phyloP scores from a whole-genome alignment of 2,329 filamentous ascomycete genomes.

The Plectosphaerella plurivora region DNA sequence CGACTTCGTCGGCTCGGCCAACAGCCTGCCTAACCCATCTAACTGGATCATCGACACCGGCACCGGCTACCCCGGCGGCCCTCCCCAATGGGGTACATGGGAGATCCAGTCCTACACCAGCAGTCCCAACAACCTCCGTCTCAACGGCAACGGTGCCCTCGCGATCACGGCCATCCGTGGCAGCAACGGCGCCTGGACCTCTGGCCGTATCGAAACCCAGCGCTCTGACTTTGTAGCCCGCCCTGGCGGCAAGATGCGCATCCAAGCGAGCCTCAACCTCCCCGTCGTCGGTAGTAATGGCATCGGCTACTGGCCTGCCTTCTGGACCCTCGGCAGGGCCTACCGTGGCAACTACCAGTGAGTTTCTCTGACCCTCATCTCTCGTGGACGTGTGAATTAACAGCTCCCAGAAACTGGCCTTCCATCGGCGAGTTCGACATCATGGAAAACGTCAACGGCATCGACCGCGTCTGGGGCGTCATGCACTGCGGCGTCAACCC shows the following conservation, averaged over 20 bases:
- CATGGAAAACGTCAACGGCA: slow-evolving; percentile 37
- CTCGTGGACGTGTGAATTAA: too few species aligned
- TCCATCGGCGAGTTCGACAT: slow-evolving; percentile 39
- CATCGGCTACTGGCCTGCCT: slow-evolving; percentile 36
- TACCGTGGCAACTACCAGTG: slow-evolving; percentile 30
- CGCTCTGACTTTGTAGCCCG: slow-evolving; percentile 27
- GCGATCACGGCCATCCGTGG: slow-evolving; percentile 37
- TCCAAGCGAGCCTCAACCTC: slow-evolving; percentile 33
- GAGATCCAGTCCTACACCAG: slow-evolving; percentile 43
- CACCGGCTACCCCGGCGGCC: slow-evolving; percentile 40
- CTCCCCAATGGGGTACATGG: slow-evolving; percentile 42
- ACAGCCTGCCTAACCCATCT: slow-evolving; percentile 26
- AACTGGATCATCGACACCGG: slow-evolving; percentile 41
- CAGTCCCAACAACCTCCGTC: slow-evolving; percentile 35
- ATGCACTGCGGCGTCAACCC: slow-evolving; percentile 35
- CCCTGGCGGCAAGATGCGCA: slow-evolving; percentile 27
- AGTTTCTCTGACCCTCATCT: not conserved
- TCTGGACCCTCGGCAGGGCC: slow-evolving; percentile 36
- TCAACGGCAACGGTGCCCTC: slow-evolving; percentile 43
- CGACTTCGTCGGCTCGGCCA: slow-evolving; percentile 25
- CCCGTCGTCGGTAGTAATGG: slow-evolving; percentile 35
- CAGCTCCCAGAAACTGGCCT: slow-evolving; percentile 34
- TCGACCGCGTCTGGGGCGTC: slow-evolving; percentile 25
- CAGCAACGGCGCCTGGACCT: slow-evolving; percentile 34
- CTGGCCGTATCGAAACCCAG: slow-evolving; percentile 35